Evolutionary conservation across 106 monocot species (phyloP), one percentile per base, ranked within the genome.

Genomic region (Iris macrosiphon): DNA sequence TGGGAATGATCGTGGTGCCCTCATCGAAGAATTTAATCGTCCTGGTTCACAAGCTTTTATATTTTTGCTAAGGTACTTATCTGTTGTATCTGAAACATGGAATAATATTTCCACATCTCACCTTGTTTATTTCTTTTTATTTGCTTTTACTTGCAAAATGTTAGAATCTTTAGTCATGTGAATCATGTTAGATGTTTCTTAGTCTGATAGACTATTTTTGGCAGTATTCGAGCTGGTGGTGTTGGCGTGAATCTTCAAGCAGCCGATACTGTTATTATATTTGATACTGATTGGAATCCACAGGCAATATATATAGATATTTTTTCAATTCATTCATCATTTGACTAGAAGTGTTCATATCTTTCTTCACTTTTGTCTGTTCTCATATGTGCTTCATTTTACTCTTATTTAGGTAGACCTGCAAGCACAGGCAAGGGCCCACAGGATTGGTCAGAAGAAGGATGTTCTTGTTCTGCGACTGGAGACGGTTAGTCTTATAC

Each of bases 191-290:
- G 40, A 18, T 40, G 25, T 22, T 25, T 7, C 6, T 45, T 65
- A 31, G 32, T 18, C 42, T 40, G 42, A 34, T 56, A 42, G 13
- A 40, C 1, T 47, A 45, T 54, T 61, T 68, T n/a, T 73, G 18
- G 24, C 71, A 98, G 96, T 58, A 98, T 98, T 63, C 96, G 96
- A 60, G 96, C 96, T 61, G 96, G 96, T 55, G 96, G 96, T 29
- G 96, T 98, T 70, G 96, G 96, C 14, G 96, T 98, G 39, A 98
- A 98, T 75, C 90, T 98, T 72, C 96, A 98, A 74, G 96, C 96
- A 67, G 96, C 96, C 57, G 96, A 98, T 71, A 98, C 96, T 59
- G 96, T 98, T 42, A 90, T 98, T 34, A 98, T 98, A 62, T 98
- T 98, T 73, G 96, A 98, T 43, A 98, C 96, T 49, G 96, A 98